Base-by-base conservation (phyloP, 148 eudicot genomes). In the Rhododendron ovatum region DNA sequence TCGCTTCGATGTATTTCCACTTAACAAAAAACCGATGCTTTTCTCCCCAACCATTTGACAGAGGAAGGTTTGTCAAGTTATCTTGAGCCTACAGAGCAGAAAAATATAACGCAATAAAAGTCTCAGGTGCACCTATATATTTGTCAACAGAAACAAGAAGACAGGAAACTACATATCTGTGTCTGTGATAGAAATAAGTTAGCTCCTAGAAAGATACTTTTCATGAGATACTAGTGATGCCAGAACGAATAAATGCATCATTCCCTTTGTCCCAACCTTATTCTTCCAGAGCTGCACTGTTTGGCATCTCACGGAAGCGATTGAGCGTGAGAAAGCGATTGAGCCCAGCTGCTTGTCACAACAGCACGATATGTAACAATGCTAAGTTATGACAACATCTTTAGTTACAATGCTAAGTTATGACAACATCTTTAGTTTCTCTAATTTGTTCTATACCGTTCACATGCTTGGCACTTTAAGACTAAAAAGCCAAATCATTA, bases 11-110 rank as follows among this genome's bases (percentile, higher is more conserved):
- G 87, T 94, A 89, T 90, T 94, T 97, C 98, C 98, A 97, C 87
- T 94, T 95, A 18, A 95, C 89, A 84, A 92, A 95, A 63, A 93
- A 89, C 84, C 86, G 92, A 87, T 97, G 99, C 88, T 97, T 97
- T 90, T 97, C 98, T 76, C 99, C 99, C 98, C 98, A 97, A 26
- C 98, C 99, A 90, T 97, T 95, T 88, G 98, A 86, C 81, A 95
- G 88, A 11, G 98, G 98, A 86, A 93, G 94, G 87, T 94, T 95
- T 92, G 90, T 93, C 84, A 97, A 91, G 87, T 95, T 97, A 91
- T 97, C 99, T 92, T 95, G 99, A 69, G 98, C 99, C 99, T 97
- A 91, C 90, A 91, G 67, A 45, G 37, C 51, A 24, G 74, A 0
- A 74, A 79, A n/a, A 37, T n/a, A n/a, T 15, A 22, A 12, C 24